These are phyloP conservation scores for Inga oerstediana DNA, from an alignment of 306 rosid species.

Conservation along the genomic window DNA sequence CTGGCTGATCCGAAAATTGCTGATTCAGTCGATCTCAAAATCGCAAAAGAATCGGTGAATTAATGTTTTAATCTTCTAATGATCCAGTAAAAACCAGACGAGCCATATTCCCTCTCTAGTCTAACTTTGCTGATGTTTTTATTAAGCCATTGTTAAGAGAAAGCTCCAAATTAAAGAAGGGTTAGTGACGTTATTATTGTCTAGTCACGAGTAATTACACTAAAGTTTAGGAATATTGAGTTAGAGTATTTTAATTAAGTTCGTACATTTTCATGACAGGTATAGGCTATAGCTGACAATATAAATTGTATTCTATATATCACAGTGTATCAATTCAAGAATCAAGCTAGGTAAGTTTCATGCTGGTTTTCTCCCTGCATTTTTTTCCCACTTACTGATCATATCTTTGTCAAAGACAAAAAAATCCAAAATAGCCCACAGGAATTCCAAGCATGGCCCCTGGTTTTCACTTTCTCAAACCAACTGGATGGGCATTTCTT, in stretches of 20 bases:
- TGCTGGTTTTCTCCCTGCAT: not conserved
- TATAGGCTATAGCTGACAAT: not conserved
- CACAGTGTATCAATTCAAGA: not conserved
- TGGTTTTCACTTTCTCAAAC: not conserved
- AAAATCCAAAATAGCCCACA: not conserved
- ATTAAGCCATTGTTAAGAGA: not conserved
- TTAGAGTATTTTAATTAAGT: not conserved
- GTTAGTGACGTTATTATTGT: not conserved
- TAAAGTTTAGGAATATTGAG: not conserved
- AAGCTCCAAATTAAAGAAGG: not conserved
- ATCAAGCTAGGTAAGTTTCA: not conserved
- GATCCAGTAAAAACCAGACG: not conserved
- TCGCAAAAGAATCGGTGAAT: not conserved
- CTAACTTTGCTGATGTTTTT: not conserved
- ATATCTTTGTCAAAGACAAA: not conserved
- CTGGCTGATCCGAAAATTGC: too few relatives aligned
- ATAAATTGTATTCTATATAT: not conserved
- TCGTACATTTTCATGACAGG: not conserved
- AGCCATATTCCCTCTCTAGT: not conserved
- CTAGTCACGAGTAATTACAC: not conserved
- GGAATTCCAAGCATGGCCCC: constrained; percentile 1
- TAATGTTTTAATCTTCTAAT: not conserved
- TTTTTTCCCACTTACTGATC: not conserved
- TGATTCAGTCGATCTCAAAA: not conserved
- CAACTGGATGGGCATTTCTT: not conserved